A percentile compares a stretch with the other conserved stretches of the same genome.
Evolutionary conservation across 495 filamentous ascomycete genomes (phyloP).

Genomic region (Daldinia vernicosa): DNA sequence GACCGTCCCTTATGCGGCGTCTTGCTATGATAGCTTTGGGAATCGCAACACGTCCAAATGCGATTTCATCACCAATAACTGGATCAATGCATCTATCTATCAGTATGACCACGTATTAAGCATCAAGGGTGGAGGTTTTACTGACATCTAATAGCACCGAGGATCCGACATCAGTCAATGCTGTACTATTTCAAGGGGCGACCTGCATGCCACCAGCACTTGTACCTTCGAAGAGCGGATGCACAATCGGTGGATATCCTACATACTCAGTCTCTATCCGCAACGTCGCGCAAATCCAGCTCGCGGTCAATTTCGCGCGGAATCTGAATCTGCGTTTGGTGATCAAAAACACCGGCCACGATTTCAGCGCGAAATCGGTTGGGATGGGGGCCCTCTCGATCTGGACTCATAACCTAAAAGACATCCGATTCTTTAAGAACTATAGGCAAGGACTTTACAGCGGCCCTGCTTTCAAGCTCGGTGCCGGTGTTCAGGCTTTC

Average conservation of each 20-base stretch:
- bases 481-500: constrained; percentile 55
- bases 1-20: constrained; percentile 58
- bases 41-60: constrained; percentile 56
- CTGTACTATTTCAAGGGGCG: constrained; percentile 52
- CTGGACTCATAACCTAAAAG: constrained; percentile 62
- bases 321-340: constrained; percentile 67
- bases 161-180: constrained; percentile 54
- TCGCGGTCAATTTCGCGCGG: constrained; percentile 70
- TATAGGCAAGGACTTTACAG: constrained; percentile 51
- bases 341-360: constrained; percentile 67
- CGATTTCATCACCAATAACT: constrained; percentile 46
- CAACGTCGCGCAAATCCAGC: constrained; percentile 64
- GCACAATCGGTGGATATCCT: constrained; percentile 63
- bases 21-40: constrained; percentile 59
- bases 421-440: constrained; percentile 51
- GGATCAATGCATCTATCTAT: constrained; percentile 47
- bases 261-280: constrained; percentile 65
- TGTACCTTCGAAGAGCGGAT: constrained; percentile 56
- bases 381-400: constrained; percentile 56
- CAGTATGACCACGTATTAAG: constrained; percentile 26
- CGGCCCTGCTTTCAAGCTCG: constrained; percentile 60
- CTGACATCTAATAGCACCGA: constrained; percentile 40
- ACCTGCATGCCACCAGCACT: constrained; percentile 51
- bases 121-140: constrained; percentile 10
- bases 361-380: constrained; percentile 61